Conservation (phyloP, 1,284 basidiomycete species). For the Hypsizygus ulmarius region DNA sequence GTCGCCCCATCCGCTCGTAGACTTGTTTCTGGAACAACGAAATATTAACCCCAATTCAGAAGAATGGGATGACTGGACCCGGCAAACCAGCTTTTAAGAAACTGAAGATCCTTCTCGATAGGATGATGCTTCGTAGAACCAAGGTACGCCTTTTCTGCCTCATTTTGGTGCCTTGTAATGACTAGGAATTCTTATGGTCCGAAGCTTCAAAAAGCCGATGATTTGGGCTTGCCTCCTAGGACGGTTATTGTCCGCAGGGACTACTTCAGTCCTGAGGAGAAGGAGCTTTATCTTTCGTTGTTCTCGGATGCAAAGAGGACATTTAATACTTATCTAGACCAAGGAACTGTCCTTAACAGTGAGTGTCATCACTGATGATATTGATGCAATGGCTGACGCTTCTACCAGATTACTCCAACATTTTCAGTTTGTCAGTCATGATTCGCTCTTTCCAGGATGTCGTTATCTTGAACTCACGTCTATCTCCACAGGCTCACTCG, state of each 20-base stretch:
- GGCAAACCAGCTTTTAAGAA: constrained; percentile 88
- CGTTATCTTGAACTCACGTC: background rate
- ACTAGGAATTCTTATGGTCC: background rate
- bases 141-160: constrained; percentile 48
- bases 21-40: constrained; percentile 92
- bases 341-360: constrained; percentile 93
- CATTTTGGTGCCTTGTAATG: background rate
- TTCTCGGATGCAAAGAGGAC: constrained; percentile 93
- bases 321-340: constrained; percentile 88
- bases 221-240: constrained; percentile 94
- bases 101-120: constrained; percentile 82
- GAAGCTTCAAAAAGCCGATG: constrained; percentile 92
- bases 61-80: constrained; percentile 70
- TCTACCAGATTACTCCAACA: constrained; percentile 85
- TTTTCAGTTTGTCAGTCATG: constrained; percentile 73
- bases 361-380: constrained; percentile 31
- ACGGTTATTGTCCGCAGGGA: constrained; percentile 89
- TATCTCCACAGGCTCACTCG: constrained; percentile 58
- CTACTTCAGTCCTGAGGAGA: constrained; percentile 95
- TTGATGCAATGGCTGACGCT: constrained; percentile 17
- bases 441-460: background rate
- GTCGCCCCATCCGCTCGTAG: constrained; percentile 32
- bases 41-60: constrained; percentile 93
- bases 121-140: constrained; percentile 94
- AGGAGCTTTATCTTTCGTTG: constrained; percentile 90